Base-by-base conservation (phyloP, 192 early-diverging fungal species). In the Phycomyces blakesleeanus region DNA sequence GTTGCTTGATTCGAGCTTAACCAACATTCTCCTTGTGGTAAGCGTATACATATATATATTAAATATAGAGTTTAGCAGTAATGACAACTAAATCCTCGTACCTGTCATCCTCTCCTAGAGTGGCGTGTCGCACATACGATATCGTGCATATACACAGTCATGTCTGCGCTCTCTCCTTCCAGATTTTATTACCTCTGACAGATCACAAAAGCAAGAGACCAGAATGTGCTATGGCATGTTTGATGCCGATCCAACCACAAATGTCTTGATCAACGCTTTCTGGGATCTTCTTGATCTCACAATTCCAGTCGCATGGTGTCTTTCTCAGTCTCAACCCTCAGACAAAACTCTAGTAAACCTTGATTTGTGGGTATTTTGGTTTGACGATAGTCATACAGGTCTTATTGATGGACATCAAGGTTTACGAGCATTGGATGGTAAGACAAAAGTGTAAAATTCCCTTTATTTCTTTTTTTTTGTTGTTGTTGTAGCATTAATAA, bases 311-410 rank as follows among this genome's bases (percentile, higher is more conserved):
- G 44, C 34, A 14, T 61, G 59, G 59, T 25, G 44, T 49, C 22
- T 49, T 10, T 8, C 26, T 12, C 59, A 41, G 3, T 37, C 26
- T 26, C 24, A 51, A 51, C 26, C 42, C 26, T 14, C 44, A 29
- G 27, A 34, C 42, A 61, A 29, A 34, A 12, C 3, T 34, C 29
- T 34, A 25, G 38, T 67, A 15, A 54, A 6, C 5, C 24, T 59
- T 1, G 65, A 67, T 34, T 16, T 67, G 42, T 67, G 65, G 65
- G 65, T 67, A 2, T 67, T 67, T 67, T 67, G 65, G 65, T 59
- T 67, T 59, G 65, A 67, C 20, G 65, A 67, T 26, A 59, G 58
- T 1, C 65, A 67, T 20, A 67, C 65, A 5, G 65, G 65, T 0
- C 38, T 54, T 0, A 51, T 67, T 20, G 65, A 67, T 55, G 51